Base-by-base conservation (phyloP, 83 land plant genomes). In the Diphasiastrum complanatum region DNA sequence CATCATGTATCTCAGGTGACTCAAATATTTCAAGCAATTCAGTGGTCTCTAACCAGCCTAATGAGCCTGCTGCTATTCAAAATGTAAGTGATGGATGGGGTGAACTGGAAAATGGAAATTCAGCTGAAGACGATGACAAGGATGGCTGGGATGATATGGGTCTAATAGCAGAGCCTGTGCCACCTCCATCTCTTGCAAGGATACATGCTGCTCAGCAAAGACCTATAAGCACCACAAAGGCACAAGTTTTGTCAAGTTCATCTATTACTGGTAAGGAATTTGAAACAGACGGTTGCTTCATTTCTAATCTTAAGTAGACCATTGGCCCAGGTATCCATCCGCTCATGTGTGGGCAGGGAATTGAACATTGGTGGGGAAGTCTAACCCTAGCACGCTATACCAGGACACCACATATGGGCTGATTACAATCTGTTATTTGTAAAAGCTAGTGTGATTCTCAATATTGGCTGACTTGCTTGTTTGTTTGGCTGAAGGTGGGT, bases 131-230 rank as follows among this genome's bases (percentile, higher is more conserved):
- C 1, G 77, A 68, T 69, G 98, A 93, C 18, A 81, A 85, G 43
- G 98, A 88, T 71, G 98, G 91, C 2, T 93, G 98, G 98, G 96
- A 86, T 75, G 99, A 95, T 69, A 52, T 95, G 51, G 97, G 84
- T 30, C 70, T 81, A 40, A 61, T 75, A 5, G 83, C 80, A 46
- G 88, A 77, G 37, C 78, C 72, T 35, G 81, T 83, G 62, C 73
- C 83, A 45, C 27, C 78, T 63, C 54, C 82, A 41, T 74, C 79
- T 41, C 92, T 89, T 36, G 78, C 92, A 49, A 84, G 70, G 54
- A 83, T 89, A 54, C 89, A 87, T 35, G 97, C 93, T 51, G 99
- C 99, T 33, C 99, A 95, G 67, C 86, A 80, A 63, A 73, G 86
- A 46, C 99, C 99, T 4, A 79, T 92, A 3, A 51, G 69, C 33